These are phyloP conservation scores for Oryza rufipogon DNA, from an alignment of 176 grass and related monocot species.

Conservation along the genomic window DNA sequence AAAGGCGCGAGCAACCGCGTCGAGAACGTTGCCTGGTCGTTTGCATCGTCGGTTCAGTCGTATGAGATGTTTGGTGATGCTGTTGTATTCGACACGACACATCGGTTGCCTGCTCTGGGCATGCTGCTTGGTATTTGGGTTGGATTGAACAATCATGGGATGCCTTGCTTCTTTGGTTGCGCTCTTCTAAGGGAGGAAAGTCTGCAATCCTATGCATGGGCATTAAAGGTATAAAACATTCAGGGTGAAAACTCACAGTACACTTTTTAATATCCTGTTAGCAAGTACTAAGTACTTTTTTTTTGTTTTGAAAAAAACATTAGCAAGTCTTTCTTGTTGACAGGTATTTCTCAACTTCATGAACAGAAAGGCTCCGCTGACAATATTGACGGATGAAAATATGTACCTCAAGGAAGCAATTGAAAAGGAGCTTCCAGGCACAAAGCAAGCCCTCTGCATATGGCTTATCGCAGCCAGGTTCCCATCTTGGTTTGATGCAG, in stretches of 20 bases:
- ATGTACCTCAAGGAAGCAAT: constrained; percentile 61
- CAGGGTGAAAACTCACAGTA: not conserved
- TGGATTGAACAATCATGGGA: constrained; percentile 76
- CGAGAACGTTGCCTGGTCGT: constrained; percentile 77
- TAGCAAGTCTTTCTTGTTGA: constrained; percentile 32
- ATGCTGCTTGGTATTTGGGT: constrained; percentile 67
- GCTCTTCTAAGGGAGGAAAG: constrained; percentile 57
- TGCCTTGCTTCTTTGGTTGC: constrained; percentile 58
- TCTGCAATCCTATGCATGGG: constrained; percentile 57
- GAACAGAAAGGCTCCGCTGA: constrained; percentile 67
- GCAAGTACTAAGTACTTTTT: not conserved
- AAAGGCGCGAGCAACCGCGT: constrained; percentile 38
- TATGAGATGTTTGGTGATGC: constrained; percentile 78
- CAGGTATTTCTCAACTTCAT: constrained; percentile 89
- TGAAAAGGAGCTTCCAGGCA: constrained; percentile 61
- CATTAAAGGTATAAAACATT: constrained; percentile 57
- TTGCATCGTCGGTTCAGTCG: constrained; percentile 53
- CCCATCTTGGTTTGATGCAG: constrained; percentile 63
- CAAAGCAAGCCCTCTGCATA: constrained; percentile 71
- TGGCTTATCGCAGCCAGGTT: constrained; percentile 58
- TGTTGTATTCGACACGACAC: constrained; percentile 66
- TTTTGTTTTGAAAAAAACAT: not conserved
- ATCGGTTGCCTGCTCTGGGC: constrained; percentile 51
- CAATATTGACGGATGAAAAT: constrained; percentile 75
- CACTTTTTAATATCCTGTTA: constrained; percentile 7